These are phyloP conservation scores for Avicennia marina DNA, from an alignment of 257 asterid species.

Conservation along the genomic window DNA sequence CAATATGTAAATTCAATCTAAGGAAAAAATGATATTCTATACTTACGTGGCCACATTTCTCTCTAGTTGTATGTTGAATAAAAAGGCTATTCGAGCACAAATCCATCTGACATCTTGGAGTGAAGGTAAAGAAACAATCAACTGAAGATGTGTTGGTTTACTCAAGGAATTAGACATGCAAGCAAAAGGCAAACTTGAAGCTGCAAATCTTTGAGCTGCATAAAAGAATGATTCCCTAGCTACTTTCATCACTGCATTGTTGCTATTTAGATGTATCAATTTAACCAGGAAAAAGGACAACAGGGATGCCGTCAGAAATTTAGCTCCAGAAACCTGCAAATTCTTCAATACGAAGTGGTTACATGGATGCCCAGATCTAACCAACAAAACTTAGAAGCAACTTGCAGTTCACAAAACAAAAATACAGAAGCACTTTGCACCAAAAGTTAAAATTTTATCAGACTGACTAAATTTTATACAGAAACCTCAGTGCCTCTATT, in stretches of 20 bases:
- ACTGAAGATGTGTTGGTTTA: constrained; percentile 85
- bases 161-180: constrained; percentile 73
- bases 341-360: constrained; percentile 4
- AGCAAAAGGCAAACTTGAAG: constrained; percentile 62
- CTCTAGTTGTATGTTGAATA: constrained; percentile 89
- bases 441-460: too few relatives aligned
- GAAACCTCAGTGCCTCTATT: too few relatives aligned
- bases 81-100: constrained; percentile 66
- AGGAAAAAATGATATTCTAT: background rate
- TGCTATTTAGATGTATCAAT: constrained; percentile 32
- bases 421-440: too few relatives aligned
- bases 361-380: background rate
- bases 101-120: constrained; percentile 72
- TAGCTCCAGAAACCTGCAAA: constrained; percentile 57
- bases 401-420: too few relatives aligned
- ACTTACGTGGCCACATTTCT: constrained; percentile 92
- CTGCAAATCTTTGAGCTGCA: constrained; percentile 41
- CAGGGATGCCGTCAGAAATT: constrained; percentile 45
- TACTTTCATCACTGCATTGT: constrained; percentile 27
- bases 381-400: too few relatives aligned
- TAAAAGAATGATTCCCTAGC: constrained; percentile 38
- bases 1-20: too few relatives aligned
- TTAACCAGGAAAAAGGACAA: constrained; percentile 43
- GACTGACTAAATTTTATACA: too few relatives aligned
- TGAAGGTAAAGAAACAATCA: constrained; percentile 82